Evolutionary conservation across 2,329 filamentous ascomycete species (phyloP).

Genomic region (Botrytis galanthina): DNA sequence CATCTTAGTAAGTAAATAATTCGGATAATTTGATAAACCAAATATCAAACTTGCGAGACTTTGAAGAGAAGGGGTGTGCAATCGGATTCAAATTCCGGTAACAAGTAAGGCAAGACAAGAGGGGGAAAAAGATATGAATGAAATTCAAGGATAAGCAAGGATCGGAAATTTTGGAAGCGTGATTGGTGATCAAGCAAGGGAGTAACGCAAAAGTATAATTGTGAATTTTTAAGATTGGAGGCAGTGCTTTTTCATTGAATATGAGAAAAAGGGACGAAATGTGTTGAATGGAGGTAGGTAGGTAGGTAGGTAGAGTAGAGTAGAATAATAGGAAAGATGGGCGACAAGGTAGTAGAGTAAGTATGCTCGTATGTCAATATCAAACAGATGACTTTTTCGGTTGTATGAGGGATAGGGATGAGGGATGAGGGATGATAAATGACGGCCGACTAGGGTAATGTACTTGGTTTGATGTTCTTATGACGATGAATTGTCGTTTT

Average conservation of each 20-base stretch:
- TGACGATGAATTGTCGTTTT: background rate
- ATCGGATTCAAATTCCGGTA: background rate
- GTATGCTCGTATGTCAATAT: background rate
- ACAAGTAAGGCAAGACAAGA: background rate
- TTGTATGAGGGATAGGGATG: background rate
- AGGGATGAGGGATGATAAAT: background rate
- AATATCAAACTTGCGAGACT: slow-evolving; percentile 1
- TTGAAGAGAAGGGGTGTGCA: background rate
- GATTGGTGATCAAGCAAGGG: background rate
- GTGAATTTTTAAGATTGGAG: background rate
- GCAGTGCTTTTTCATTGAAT: background rate
- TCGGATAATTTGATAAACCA: background rate
- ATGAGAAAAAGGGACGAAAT: too few relatives aligned
- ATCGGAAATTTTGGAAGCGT: background rate
- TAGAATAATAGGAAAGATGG: background rate
- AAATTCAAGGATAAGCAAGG: slow-evolving; percentile 8
- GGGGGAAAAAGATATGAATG: background rate
- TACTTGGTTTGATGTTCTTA: background rate
- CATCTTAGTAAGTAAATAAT: slow-evolving; percentile 17
- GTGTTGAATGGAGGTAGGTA: too few relatives aligned
- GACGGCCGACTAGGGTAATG: background rate
- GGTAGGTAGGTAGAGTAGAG: background rate
- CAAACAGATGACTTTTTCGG: background rate
- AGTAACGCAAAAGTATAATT: background rate
- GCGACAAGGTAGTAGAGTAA: background rate